phyloP scores from a whole-genome alignment of 495 filamentous ascomycete genomes.

The Sporormia fimetaria region DNA sequence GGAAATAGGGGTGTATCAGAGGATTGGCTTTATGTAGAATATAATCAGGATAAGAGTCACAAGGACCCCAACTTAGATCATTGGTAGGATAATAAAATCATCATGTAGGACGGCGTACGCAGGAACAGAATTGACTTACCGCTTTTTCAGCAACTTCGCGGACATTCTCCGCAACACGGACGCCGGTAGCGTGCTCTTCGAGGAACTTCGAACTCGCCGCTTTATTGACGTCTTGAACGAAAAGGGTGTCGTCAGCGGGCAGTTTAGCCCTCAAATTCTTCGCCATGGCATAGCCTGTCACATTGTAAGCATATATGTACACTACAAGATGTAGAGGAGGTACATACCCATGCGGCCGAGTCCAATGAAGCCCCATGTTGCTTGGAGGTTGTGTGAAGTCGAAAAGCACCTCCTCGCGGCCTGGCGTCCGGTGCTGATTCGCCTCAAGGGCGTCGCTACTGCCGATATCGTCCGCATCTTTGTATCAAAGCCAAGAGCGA shows the following conservation, averaged over 20 bases:
- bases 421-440: constrained; percentile 5
- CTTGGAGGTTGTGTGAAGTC: constrained; percentile 18
- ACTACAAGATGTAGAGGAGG: not conserved
- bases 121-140: constrained; percentile 27
- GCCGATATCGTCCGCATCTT: constrained; percentile 16
- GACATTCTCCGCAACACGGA: constrained; percentile 30
- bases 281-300: constrained; percentile 42
- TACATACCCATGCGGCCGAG: constrained; percentile 35
- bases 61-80: constrained; percentile 38
- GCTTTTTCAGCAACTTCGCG: constrained; percentile 37
- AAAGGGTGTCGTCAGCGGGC: constrained; percentile 31
- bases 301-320: constrained; percentile 3
- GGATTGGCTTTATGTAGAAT: constrained; percentile 35
- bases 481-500: not conserved
- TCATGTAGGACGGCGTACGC: constrained; percentile 18
- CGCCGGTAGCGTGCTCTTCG: constrained; percentile 29
- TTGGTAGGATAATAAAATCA: constrained; percentile 31
- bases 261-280: constrained; percentile 39
- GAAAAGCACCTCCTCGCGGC: constrained; percentile 20
- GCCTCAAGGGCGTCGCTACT: constrained; percentile 16
- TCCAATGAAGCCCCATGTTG: constrained; percentile 36
- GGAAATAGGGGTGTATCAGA: constrained; percentile 25
- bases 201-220: constrained; percentile 32
- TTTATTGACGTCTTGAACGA: constrained; percentile 39
- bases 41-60: constrained; percentile 32